Evolutionary conservation across 2,329 filamentous ascomycete species (phyloP), one percentile per base, ranked within the genome.

Genomic region (Fusarium metavorans): DNA sequence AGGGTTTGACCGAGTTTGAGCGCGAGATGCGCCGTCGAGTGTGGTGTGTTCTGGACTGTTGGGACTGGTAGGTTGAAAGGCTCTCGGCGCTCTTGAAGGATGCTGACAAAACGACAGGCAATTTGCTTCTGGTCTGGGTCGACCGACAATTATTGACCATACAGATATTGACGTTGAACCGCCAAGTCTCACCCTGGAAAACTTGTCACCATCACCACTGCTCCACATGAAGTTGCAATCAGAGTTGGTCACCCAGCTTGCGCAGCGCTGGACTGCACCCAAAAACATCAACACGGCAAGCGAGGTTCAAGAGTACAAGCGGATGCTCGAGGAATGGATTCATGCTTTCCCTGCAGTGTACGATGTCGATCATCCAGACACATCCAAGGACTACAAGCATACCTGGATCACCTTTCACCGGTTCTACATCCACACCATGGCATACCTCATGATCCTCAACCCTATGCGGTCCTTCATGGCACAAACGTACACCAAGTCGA

Each of bases 381-480:
- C 77, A 0, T 82, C 80, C 4, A 81, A 83, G 45, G 87, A 89
- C 62, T 67, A 78, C 3, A 70, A 79, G 23, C 77, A 86, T 63
- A 78, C 80, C 1, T 87, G 86, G 76, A 82, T 87, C 30, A 77
- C 82, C 2, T 81, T 85, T 32, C 87, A 89, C 56, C 84, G 87
- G 2, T 80, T 81, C 43, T 84, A 87, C 65, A 73, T 88, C 5
- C 84, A 87, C 57, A 84, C 81, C 6, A 83, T 85, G 72, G 81
- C 83, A 14, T 83, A 85, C 39, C 81, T 88, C 73, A 83, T 86
- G 63, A 85, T 86, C 68, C 78, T 88, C 1, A 82, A 87, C 60
- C 85, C 86, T 8, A 81, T 88, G 56, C 85, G 88, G 54, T 78
- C 82, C 1, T 87, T 83, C 71, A 84, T 89, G 72, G 84, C 84